Base-by-base conservation (phyloP, 805 yeast species). In the Scheffersomyces amazonensis region DNA sequence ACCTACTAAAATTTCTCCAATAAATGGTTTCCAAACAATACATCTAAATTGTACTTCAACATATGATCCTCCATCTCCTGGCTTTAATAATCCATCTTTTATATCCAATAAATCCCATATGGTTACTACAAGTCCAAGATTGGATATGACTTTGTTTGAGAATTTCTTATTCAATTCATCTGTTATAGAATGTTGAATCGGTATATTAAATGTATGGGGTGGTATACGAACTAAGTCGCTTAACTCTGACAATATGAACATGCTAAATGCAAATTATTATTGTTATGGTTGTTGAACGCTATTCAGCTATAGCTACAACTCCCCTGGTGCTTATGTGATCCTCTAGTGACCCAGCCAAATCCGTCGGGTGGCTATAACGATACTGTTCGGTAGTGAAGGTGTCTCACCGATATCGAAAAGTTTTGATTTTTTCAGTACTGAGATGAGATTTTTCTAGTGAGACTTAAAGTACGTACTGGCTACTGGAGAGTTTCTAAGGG, bases 61-160 rank as follows among this genome's bases (percentile, higher is more conserved):
- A 51, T 73, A 90, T 4, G 88, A 74, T 1, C 90, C 88, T 7
- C 99, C 98, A 62, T 93, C 98, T 7, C 99, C 98, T 1, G 96
- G 96, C 51, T 81, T 84, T 42, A 93, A 69, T 46, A 87, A 71
- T 4, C 98, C 99, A 50, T 93, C 98, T 34, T 86, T 87, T 18
- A 85, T 80, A n/a, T 74, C 75, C 32, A 81, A 62, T 3, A 93
- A 58, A 56, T 93, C 99, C 81, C 91, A 91, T 13, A 91, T 73
- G 2, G 93, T 73, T 13, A 93, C 65, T 31, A 88, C 90, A 2
- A 93, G 72, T 1, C 99, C 99, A 15, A 89, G 68, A 53, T 84
- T 84, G 35, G 83, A 83, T 31, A 93, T 76, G 40, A 93, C 82
- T 52, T 84, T 86, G 62, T 93, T 91, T 34, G 96, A 78, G 55